These are phyloP conservation scores for Trichoderma brevicompactum DNA, from an alignment of 2,329 filamentous ascomycete species.

Conservation along the genomic window DNA sequence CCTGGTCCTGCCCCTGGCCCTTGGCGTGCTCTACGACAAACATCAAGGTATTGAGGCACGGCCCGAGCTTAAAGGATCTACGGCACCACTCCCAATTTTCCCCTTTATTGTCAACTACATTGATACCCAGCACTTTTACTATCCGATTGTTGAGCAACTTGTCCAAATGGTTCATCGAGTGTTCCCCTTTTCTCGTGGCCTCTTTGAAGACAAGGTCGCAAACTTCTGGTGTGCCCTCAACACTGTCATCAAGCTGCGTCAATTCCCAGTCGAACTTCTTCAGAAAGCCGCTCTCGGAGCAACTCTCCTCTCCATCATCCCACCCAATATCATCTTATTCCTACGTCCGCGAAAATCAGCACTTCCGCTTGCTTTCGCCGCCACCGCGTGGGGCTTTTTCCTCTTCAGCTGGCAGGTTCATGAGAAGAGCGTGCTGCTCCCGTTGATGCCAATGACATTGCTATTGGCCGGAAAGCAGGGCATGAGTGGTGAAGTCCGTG, in stretches of 20 bases:
- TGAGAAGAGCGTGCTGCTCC: constrained; percentile 94
- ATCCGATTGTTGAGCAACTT: constrained; percentile 76
- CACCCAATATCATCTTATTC: constrained; percentile 80
- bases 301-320: constrained; percentile 76
- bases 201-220: constrained; percentile 98
- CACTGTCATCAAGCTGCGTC: constrained; percentile 82
- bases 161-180: constrained; percentile 87
- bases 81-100: constrained; percentile 66
- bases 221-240: constrained; percentile 97
- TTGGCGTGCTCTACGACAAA: constrained; percentile 71
- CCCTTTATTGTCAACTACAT: constrained; percentile 61
- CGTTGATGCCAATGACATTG: constrained; percentile 90
- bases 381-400: constrained; percentile 95
- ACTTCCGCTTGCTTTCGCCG: constrained; percentile 78
- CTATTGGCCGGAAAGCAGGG: constrained; percentile 80
- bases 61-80: constrained; percentile 61
- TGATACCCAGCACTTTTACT: constrained; percentile 69
- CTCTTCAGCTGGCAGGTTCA: constrained; percentile 98
- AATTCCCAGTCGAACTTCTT: constrained; percentile 71
- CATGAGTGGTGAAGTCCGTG: constrained; percentile 72
- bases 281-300: constrained; percentile 75
- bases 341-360: constrained; percentile 75
- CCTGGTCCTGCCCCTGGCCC: constrained; percentile 74
- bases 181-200: constrained; percentile 91
- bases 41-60: constrained; percentile 64